Evolutionary conservation across 176 grass and related monocot species (phyloP).

Genomic region (Melocanna baccifera): DNA sequence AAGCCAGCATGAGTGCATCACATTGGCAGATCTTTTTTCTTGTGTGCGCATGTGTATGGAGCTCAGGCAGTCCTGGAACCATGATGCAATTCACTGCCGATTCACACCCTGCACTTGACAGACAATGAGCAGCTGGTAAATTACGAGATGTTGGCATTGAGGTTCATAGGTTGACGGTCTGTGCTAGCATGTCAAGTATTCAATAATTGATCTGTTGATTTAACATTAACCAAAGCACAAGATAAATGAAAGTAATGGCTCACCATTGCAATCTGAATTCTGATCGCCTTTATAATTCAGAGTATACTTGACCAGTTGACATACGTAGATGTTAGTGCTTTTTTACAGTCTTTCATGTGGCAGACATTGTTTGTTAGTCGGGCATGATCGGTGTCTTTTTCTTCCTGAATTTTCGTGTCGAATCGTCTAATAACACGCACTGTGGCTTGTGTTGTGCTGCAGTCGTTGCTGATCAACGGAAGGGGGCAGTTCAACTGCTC

Average conservation of each 20-base stretch:
- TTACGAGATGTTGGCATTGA: background rate
- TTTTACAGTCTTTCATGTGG: background rate
- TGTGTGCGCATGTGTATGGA: constrained; percentile 6
- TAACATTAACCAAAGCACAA: background rate
- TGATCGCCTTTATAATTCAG: background rate
- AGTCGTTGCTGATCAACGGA: constrained; percentile 84
- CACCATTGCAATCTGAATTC: background rate
- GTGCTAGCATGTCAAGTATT: background rate
- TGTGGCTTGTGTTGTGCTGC: constrained; percentile 19
- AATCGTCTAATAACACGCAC: background rate
- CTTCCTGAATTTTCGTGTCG: background rate
- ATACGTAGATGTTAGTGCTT: background rate
- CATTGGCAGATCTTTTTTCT: constrained; percentile 7
- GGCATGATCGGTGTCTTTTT: background rate
- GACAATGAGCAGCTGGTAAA: background rate
- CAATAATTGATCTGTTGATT: background rate
- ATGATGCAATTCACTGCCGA: background rate
- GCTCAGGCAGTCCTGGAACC: background rate
- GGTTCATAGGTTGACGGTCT: background rate
- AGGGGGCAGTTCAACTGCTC: constrained; percentile 81
- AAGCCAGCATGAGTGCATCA: constrained; percentile 28
- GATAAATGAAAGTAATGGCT: background rate
- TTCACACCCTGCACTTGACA: background rate
- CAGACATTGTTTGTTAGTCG: background rate
- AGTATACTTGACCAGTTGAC: too few species aligned